Evolutionary conservation across 495 filamentous ascomycete genomes (phyloP).

Genomic region (Cercophora sp.): DNA sequence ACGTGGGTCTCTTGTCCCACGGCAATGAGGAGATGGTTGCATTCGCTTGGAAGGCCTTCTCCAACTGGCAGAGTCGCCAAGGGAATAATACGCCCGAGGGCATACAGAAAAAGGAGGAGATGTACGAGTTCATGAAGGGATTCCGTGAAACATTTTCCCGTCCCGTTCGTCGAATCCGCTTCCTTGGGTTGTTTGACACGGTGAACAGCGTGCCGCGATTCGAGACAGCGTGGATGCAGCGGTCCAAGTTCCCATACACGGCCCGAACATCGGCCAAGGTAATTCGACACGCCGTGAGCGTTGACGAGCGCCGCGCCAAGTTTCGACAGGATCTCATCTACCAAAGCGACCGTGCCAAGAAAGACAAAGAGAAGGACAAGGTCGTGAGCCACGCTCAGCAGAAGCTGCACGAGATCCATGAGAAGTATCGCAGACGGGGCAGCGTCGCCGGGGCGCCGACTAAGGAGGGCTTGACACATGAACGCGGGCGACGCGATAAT

Average conservation of each 20-base stretch:
- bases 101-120: constrained; percentile 53
- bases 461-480: background rate
- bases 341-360: constrained; percentile 40
- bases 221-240: constrained; percentile 81
- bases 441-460: background rate
- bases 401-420: constrained; percentile 38
- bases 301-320: constrained; percentile 72
- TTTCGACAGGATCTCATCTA: constrained; percentile 71
- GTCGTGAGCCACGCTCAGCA: constrained; percentile 33
- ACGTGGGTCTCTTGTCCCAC: constrained; percentile 70
- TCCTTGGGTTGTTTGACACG: constrained; percentile 68
- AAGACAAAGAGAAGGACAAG: constrained; percentile 26
- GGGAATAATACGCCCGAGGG: constrained; percentile 54
- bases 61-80: constrained; percentile 73
- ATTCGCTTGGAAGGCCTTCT: constrained; percentile 87
- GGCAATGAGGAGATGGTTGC: constrained; percentile 86
- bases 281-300: constrained; percentile 69
- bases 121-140: constrained; percentile 73
- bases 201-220: constrained; percentile 82
- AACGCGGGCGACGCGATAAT: constrained; percentile 16
- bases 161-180: constrained; percentile 67
- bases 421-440: constrained; percentile 32
- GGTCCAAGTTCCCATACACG: constrained; percentile 78
- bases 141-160: constrained; percentile 84
- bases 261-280: constrained; percentile 69